These are phyloP conservation scores for Monosporascus sp. DNA, from an alignment of 2,329 filamentous ascomycete genomes.

Conservation along the genomic window DNA sequence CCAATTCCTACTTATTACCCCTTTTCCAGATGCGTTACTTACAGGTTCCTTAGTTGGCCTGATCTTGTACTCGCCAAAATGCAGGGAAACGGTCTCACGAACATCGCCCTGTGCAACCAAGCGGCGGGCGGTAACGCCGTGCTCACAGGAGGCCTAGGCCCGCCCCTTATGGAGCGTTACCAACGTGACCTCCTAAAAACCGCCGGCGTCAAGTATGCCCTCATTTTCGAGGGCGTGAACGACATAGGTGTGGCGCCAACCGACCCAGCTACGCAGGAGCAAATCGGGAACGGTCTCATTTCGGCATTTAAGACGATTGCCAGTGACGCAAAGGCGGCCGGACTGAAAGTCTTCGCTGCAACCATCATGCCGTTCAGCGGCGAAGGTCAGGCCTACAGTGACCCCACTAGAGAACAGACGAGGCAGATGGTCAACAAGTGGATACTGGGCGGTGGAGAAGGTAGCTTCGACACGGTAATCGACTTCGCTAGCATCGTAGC, in stretches of 20 bases:
- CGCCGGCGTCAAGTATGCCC: conserved; percentile 51
- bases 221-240: conserved; percentile 66
- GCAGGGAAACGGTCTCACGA: conserved; percentile 39
- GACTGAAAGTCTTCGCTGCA: conserved; percentile 54
- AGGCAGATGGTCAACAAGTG: conserved; percentile 55
- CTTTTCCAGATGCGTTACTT: not conserved
- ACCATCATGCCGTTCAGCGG: conserved; percentile 62
- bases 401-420: conserved; percentile 49
- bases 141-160: conserved; percentile 56
- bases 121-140: conserved; percentile 66
- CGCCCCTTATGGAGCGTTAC: conserved; percentile 54
- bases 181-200: conserved; percentile 59
- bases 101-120: conserved; percentile 57
- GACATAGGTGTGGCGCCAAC: conserved; percentile 54
- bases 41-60: conserved; percentile 40
- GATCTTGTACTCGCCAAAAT: conserved; percentile 49
- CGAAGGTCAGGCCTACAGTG: conserved; percentile 48
- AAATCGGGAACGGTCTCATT: conserved; percentile 46
- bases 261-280: conserved; percentile 40
- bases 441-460: conserved; percentile 45
- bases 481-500: conserved; percentile 57
- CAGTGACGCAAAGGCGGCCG: conserved; percentile 45
- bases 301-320: conserved; percentile 55
- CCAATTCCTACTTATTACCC: not conserved
- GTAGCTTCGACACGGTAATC: conserved; percentile 53